phyloP scores from a whole-genome alignment of 805 yeast species.

The Ogataea kodamae region DNA sequence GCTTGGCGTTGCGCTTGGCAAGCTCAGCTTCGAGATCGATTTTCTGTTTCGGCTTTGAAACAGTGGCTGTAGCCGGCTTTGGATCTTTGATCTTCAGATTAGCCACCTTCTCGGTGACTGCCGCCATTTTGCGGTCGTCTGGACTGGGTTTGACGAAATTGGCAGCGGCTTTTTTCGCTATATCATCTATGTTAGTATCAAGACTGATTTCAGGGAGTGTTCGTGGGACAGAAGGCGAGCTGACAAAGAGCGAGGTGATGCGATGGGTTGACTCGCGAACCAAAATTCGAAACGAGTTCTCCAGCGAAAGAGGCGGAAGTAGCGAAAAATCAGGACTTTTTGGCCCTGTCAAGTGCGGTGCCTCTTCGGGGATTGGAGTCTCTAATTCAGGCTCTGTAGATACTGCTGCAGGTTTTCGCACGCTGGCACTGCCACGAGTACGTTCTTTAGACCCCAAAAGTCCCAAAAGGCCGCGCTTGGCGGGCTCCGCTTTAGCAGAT shows the following conservation, averaged over 20 bases:
- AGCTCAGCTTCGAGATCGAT: conserved; percentile 42
- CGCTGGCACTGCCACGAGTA: background rate
- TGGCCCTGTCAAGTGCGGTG: background rate
- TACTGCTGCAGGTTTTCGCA: background rate
- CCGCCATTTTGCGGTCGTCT: conserved; percentile 51
- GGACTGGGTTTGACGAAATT: conserved; percentile 76
- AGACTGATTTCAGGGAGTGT: conserved; percentile 4
- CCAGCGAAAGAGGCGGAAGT: conserved; percentile 1
- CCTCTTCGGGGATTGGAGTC: background rate
- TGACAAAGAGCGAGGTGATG: conserved; percentile 1
- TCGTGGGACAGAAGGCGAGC: conserved; percentile 4
- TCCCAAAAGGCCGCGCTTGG: conserved; percentile 1
- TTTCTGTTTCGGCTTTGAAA: conserved; percentile 42
- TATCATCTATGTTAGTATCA: conserved; percentile 40
- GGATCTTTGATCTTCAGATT: conserved; percentile 20
- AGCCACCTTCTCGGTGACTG: conserved; percentile 25
- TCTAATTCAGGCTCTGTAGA: background rate
- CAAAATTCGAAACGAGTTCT: conserved; percentile 2
- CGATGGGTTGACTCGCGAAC: conserved; percentile 1
- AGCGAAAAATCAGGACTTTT: background rate
- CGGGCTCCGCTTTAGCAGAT: background rate
- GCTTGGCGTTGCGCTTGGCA: conserved; percentile 38
- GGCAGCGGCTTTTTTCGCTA: conserved; percentile 42
- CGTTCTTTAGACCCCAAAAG: conserved; percentile 1
- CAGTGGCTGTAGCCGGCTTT: conserved; percentile 21